Base-by-base conservation (phyloP, 352 stramenopile species). In the Thraustotheca clavata region DNA sequence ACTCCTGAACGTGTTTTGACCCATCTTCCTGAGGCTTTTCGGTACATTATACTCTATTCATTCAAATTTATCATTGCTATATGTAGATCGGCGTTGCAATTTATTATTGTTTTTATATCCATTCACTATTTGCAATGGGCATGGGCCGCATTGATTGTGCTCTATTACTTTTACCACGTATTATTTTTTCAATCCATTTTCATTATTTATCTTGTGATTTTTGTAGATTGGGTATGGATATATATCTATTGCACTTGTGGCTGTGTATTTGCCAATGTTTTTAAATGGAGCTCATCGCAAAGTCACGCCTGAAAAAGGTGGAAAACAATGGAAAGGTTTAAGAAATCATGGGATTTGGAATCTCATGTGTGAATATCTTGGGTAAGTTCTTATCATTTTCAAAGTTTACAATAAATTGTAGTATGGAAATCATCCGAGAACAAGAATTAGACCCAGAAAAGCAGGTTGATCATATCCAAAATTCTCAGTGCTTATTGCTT, bases 61-160 rank as follows among this genome's bases (percentile, higher is more conserved):
- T 20, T 16, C 38, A 43, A 43, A 16, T 43, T 43, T 43, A 20
- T 18, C 16, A 20, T 18, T 31, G n/a, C 24, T 52, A 24, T 2
- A 52, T 46, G 50, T 60, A 65, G 57, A 11, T 31, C 33, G 2
- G 14, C 38, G 11, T 20, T 65, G 18, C 35, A 65, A 32, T 22
- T 55, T 22, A n/a, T 39, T 18, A 38, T 86, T 60, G 72, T 71
- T 68, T 85, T 88, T 63, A 67, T 84, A 35, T 75, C 70, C 57
- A 83, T 88, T 72, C 81, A 90, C 69, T 90, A 90, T 76, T 87
- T 87, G 63, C 50, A 87, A 27, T 90, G 77, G 77, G 60, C 69
- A 20, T 50, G 76, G n/a, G 73, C 75, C 0, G 77, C 80, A 36
- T 26, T 77, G 27, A 69, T 71, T 47, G 59, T 88, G 34, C 80